Base-by-base conservation (phyloP, 163 green algal genomes). In the Volvox carteri region DNA sequence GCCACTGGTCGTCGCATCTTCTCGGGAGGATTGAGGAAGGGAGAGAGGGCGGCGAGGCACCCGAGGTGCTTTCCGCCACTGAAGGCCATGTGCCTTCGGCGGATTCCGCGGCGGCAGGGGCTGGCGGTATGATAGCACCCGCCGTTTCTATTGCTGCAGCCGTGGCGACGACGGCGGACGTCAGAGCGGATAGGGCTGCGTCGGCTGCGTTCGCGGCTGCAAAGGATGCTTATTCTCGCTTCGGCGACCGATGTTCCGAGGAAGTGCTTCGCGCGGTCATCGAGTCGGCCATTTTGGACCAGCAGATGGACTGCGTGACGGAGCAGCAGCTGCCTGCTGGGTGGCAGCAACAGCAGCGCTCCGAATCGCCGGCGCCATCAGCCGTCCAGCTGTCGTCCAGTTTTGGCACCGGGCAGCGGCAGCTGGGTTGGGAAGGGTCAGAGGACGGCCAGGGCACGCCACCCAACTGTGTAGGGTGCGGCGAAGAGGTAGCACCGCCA, bases 241-340 rank as follows among this genome's bases (percentile, higher is more conserved):
- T 89, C 41, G 84, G 84, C 19, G 72, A 89, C 54, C 6, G 30
- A 4, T 89, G 84, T 73, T 19, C 60, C n/a, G 54, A 52, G 0
- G 84, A 68, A 19, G 84, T 89, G 28, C 52, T 89, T 73, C 50
- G 67, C 37, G 84, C 54, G 37, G 84, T 52, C 21, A 62, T 89
- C n/a, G 54, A 65, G 41, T 89, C 84, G 25, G 84, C 83, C 2
- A 88, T 88, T 54, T 37, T 88, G 83, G 83, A 88, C 50, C 35
- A 80, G 50, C 83, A 88, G 52, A 88, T 88, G 83, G 83, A 88
- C 35, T 67, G 68, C 7, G 83, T 81, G 12, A 88, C 83, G 16
- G 83, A 88, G 48, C 65, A 60, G 41, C 42, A 80, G 41, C 70
- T 30, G 8, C 65, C 46, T 30, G 30, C 9, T 6, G 30, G 3